Conservation (phyloP, 176 grass and related monocot genomes). For the Rhipidocladum racemiflorum region DNA sequence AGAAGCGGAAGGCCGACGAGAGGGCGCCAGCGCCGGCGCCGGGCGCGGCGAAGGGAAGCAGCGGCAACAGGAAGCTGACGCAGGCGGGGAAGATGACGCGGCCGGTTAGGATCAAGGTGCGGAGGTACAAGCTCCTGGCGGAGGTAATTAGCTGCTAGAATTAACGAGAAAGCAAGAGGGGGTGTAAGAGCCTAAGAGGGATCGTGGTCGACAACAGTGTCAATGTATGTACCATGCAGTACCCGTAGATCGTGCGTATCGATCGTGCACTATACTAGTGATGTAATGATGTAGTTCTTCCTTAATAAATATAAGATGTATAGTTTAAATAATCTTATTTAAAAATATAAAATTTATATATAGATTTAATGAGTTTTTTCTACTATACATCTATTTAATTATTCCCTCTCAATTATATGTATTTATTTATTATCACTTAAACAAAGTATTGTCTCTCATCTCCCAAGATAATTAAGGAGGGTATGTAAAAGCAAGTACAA, state of each 20-base stretch:
- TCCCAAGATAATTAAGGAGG: no score
- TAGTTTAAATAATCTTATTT: no score
- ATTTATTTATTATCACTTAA: no score
- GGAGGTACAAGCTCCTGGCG: conserved; percentile 86
- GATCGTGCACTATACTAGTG: not conserved
- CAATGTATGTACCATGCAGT: not conserved
- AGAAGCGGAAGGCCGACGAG: conserved; percentile 42
- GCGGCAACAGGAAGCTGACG: conserved; percentile 2
- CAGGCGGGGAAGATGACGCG: conserved; percentile 36
- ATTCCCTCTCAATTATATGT: no score
- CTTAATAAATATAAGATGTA: no score
- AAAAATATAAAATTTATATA: no score
- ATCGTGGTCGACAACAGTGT: not conserved
- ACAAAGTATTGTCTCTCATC: no score
- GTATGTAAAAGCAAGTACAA: no score
- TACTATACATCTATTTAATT: no score
- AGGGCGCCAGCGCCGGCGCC: not conserved
- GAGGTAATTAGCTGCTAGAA: conserved; percentile 68
- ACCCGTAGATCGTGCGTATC: not conserved
- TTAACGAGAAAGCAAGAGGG: not conserved
- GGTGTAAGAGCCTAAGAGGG: not conserved
- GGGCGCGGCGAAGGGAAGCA: not conserved
- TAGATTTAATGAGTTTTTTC: no score
- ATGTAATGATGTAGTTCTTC: no score
- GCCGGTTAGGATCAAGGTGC: conserved; percentile 48